These are phyloP conservation scores for Bipolaris sorokiniana DNA, from an alignment of 2,329 filamentous ascomycete species.

Conservation along the genomic window DNA sequence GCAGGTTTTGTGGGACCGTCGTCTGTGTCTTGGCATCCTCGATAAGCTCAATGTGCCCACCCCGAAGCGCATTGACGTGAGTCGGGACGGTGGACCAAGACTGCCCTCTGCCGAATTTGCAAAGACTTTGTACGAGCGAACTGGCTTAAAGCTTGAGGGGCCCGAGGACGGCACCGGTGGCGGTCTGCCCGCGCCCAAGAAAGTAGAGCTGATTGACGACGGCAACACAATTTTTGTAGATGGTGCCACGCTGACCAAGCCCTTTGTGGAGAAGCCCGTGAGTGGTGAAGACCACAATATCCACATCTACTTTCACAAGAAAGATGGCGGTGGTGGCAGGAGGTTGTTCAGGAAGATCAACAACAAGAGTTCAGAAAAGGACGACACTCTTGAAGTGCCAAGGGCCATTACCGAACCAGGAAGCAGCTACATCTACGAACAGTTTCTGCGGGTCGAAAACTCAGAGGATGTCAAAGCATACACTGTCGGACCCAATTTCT, in stretches of 20 bases:
- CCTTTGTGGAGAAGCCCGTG: constrained; percentile 98
- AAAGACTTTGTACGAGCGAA: constrained; percentile 78
- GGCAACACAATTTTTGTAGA: constrained; percentile 89
- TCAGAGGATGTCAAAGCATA: constrained; percentile 99
- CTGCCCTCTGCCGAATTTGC: constrained; percentile 80
- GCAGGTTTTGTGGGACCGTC: constrained; percentile 93
- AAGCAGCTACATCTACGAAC: constrained; percentile 94
- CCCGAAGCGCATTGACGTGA: constrained; percentile 86
- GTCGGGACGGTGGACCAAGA: constrained; percentile 85
- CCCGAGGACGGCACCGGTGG: constrained; percentile 70
- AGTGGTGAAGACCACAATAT: constrained; percentile 99
- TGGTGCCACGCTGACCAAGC: constrained; percentile 80
- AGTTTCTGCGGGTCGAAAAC: constrained; percentile 95
- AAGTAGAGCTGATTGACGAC: constrained; percentile 86
- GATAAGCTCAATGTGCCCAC: constrained; percentile 90
- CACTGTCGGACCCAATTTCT: constrained; percentile 90
- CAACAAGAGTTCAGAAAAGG: constrained; percentile 97
- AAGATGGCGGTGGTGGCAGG: constrained; percentile 84
- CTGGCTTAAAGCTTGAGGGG: constrained; percentile 76
- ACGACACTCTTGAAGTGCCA: constrained; percentile 76
- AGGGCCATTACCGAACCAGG: constrained; percentile 79
- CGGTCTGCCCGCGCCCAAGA: constrained; percentile 62
- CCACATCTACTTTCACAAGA: constrained; percentile 92
- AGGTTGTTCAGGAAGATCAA: constrained; percentile 96
- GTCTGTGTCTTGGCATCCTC: constrained; percentile 84